phyloP scores from a whole-genome alignment of 768 basidiomycete genomes.

The Cystofilobasidium capitatum region DNA sequence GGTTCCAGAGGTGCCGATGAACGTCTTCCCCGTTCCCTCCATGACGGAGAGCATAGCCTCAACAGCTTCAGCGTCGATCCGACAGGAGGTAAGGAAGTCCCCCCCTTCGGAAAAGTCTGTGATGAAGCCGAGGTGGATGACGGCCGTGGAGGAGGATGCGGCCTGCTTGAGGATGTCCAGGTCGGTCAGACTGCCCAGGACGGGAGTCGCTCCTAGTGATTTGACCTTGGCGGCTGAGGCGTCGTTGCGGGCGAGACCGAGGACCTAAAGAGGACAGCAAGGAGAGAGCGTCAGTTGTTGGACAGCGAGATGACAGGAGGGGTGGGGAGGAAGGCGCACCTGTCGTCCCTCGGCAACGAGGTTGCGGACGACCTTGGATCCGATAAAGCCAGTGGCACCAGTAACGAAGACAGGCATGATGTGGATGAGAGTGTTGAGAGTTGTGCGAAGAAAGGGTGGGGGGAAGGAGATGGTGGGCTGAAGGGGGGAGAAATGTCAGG shows the following conservation, averaged over 20 bases:
- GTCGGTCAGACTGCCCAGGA: conserved; percentile 31
- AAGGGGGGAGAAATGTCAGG: too few relatives aligned
- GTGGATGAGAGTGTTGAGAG: background rate
- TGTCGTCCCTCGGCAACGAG: conserved; percentile 28
- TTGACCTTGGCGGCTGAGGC: conserved; percentile 25
- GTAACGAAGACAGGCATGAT: conserved; percentile 34
- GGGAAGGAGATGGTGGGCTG: too few relatives aligned
- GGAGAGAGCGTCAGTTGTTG: background rate
- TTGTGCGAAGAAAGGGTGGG: background rate
- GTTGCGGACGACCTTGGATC: conserved; percentile 21
- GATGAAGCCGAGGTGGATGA: conserved; percentile 27
- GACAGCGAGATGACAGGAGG: background rate
- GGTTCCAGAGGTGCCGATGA: background rate
- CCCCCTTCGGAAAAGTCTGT: conserved; percentile 23
- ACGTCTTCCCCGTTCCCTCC: background rate
- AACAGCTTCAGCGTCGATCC: background rate
- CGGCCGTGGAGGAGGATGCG: conserved; percentile 9
- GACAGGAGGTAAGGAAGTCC: background rate
- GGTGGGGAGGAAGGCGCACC: background rate
- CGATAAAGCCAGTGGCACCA: conserved; percentile 32
- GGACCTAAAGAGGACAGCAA: conserved; percentile 9
- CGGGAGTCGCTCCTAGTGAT: conserved; percentile 25
- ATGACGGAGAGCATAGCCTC: background rate
- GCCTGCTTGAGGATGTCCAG: conserved; percentile 26
- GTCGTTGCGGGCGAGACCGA: conserved; percentile 30